Evolutionary conservation across 2,329 filamentous ascomycete species (phyloP).

Genomic region (Chaetomium globosum): DNA sequence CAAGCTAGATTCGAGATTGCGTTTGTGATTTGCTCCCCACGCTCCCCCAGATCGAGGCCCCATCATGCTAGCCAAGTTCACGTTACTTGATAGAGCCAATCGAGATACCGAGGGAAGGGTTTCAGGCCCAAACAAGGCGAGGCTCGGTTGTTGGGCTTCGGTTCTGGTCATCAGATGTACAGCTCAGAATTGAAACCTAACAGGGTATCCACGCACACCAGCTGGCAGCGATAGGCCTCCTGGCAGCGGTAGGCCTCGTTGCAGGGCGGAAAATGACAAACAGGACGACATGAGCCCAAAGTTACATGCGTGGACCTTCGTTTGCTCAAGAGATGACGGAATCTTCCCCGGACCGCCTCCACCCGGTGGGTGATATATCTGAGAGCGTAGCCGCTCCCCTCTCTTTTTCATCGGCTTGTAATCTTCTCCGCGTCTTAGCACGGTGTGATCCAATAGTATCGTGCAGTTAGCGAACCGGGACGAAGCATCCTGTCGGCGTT

Average conservation of each 20-base stretch:
- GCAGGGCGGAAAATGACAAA: not conserved
- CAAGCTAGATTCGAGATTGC: not conserved
- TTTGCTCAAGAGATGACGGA: not conserved
- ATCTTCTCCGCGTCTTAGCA: not conserved
- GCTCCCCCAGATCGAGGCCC: not conserved
- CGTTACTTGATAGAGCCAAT: not conserved
- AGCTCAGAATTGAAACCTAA: not conserved
- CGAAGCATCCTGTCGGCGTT: not conserved
- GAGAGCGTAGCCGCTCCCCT: not conserved
- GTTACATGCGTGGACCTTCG: not conserved
- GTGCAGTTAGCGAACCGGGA: not conserved
- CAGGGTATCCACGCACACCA: not conserved
- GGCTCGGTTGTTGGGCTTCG: not conserved
- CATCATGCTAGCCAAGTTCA: not conserved
- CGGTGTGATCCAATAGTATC: not conserved
- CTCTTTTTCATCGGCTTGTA: not conserved
- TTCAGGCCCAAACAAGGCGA: not conserved
- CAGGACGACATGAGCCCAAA: not conserved
- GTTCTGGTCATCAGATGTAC: not conserved
- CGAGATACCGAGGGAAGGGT: not conserved
- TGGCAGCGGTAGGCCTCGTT: not conserved
- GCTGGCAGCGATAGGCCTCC: not conserved
- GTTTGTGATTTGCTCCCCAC: not conserved
- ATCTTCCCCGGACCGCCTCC: not conserved
- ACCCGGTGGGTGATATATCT: not conserved